A percentile compares a stretch with the other conserved stretches of the same genome.
phyloP scores from a whole-genome alignment of 2,329 filamentous ascomycete species.

The Colletotrichum viniferum region DNA sequence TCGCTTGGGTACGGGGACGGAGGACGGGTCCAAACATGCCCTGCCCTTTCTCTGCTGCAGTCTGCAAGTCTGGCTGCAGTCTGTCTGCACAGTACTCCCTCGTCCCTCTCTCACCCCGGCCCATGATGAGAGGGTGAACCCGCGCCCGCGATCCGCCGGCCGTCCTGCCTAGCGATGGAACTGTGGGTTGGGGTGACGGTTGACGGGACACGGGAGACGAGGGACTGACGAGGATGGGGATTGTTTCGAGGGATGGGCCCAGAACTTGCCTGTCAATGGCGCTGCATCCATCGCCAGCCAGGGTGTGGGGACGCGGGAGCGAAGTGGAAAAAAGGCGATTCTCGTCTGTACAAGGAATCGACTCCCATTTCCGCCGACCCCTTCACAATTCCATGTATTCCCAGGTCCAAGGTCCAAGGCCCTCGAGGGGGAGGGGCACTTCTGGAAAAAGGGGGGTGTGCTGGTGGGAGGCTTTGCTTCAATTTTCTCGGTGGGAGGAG shows the following conservation, averaged over 20 bases:
- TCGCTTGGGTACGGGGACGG: not conserved
- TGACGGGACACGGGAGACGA: not conserved
- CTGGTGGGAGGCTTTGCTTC: not conserved
- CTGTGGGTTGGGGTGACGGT: not conserved
- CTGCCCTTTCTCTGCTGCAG: not conserved
- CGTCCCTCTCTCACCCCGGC: not conserved
- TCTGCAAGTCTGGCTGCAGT: not conserved
- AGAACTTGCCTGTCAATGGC: not conserved
- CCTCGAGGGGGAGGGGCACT: not conserved
- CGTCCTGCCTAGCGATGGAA: not conserved
- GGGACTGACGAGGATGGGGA: not conserved
- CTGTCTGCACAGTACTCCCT: not conserved
- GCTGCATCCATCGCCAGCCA: not conserved
- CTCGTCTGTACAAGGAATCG: not conserved
- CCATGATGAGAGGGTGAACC: not conserved
- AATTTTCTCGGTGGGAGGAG: slow-evolving; percentile 1
- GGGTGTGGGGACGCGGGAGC: not conserved
- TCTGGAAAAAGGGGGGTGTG: not conserved
- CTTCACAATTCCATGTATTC: not conserved
- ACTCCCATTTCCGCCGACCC: slow-evolving; percentile 7
- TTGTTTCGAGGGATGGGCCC: not conserved
- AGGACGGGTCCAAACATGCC: not conserved
- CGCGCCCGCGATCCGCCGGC: not conserved
- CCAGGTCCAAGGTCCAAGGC: not conserved
- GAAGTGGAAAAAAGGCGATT: slow-evolving; percentile 19